Conservation (phyloP, 2,329 filamentous ascomycete species). For the Mycosphaerelloides madeirae region DNA sequence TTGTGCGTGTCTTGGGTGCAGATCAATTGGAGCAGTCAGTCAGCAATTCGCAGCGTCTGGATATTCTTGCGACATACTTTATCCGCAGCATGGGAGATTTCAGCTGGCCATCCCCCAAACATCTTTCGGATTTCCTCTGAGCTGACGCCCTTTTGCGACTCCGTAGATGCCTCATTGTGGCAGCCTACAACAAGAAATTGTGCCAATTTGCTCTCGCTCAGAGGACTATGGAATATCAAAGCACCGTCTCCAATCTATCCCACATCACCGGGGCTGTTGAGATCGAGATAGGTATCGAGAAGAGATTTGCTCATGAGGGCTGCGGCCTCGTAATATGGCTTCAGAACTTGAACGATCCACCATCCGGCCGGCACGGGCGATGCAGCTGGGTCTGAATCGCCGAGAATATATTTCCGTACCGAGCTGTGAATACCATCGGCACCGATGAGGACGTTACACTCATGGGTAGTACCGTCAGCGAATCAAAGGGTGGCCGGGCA, state of each 20-base stretch:
- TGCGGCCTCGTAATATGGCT: constrained; percentile 8
- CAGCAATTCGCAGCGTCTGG: neutral
- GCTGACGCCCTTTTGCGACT: neutral
- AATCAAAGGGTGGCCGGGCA: constrained; percentile 4
- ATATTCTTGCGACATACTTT: neutral
- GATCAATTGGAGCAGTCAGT: neutral
- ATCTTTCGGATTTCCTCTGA: neutral
- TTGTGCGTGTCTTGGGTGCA: neutral
- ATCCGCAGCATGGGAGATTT: neutral
- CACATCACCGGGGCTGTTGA: constrained; percentile 5
- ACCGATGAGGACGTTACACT: constrained; percentile 5
- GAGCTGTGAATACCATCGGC: constrained; percentile 3
- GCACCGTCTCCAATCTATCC: constrained; percentile 4
- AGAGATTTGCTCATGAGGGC: constrained; percentile 2
- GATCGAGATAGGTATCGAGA: neutral
- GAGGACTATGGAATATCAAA: constrained; percentile 8
- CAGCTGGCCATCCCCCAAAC: neutral
- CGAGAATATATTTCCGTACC: constrained; percentile 5
- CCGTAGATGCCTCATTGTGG: neutral
- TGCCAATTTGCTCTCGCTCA: constrained; percentile 3
- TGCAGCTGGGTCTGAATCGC: constrained; percentile 4
- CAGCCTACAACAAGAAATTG: neutral
- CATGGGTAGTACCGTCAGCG: constrained; percentile 5
- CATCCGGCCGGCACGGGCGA: constrained; percentile 1
- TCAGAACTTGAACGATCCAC: constrained; percentile 5